Conservation (phyloP, 441 rosid species). For the Heliophila coronopifolia region DNA sequence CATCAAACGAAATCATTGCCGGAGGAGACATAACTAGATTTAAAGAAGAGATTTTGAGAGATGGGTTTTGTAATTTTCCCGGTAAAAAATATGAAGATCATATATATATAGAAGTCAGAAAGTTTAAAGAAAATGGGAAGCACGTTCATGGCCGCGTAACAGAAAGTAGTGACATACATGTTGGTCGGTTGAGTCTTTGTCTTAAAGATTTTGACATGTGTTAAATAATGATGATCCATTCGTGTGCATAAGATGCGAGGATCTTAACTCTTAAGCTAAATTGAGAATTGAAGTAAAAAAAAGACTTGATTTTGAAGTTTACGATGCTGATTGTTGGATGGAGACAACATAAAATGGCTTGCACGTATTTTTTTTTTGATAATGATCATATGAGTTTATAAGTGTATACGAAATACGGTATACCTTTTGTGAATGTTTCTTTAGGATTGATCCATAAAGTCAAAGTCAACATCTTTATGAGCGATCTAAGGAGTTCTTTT, state of each 20-base stretch:
- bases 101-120: not conserved
- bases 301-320: not conserved
- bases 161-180: constrained; percentile 30
- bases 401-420: too few species aligned
- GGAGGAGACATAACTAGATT: constrained; percentile 27
- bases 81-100: constrained; percentile 11
- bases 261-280: not conserved
- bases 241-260: not conserved
- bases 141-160: constrained; percentile 16
- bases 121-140: constrained; percentile 17
- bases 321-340: constrained; percentile 19
- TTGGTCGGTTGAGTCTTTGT: constrained; percentile 18
- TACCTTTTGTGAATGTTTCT: too few species aligned
- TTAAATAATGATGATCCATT: constrained; percentile 3
- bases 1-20: constrained; percentile 24
- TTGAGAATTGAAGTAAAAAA: not conserved
- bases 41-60: not conserved
- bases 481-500: too few species aligned
- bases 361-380: too few species aligned
- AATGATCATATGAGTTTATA: too few species aligned
- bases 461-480: too few species aligned
- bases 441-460: too few species aligned
- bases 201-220: constrained; percentile 22
- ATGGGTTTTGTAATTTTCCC: not conserved
- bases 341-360: constrained; percentile 20